A percentile compares a stretch with the other conserved stretches of the same genome.
phyloP scores from a whole-genome alignment of 768 basidiomycete species.

The Strobilomyces confusus region DNA sequence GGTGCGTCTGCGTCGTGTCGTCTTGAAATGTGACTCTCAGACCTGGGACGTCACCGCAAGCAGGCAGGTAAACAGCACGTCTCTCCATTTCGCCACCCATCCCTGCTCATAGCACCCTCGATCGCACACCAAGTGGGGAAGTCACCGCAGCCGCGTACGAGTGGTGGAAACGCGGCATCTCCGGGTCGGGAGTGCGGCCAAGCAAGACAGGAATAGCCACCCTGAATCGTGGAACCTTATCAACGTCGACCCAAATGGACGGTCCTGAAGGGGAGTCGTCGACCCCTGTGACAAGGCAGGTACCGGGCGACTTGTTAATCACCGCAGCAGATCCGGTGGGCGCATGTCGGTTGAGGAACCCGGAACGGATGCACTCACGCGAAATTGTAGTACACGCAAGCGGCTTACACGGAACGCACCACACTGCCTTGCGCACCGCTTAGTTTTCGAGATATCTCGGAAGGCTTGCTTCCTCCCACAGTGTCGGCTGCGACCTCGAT shows the following conservation, averaged over 20 bases:
- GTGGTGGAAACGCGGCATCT: conserved; percentile 49
- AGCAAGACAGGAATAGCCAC: conserved; percentile 3
- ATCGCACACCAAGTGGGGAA: conserved; percentile 48
- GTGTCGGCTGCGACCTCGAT: conserved; percentile 12
- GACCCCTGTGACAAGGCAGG: neutral
- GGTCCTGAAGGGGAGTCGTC: neutral
- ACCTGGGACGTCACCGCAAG: neutral
- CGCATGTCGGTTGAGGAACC: neutral
- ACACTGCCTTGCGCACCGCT: conserved; percentile 51
- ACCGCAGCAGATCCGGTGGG: conserved; percentile 28
- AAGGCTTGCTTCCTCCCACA: conserved; percentile 45
- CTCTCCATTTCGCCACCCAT: conserved; percentile 23
- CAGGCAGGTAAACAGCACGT: conserved; percentile 23
- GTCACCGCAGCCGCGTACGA: conserved; percentile 55
- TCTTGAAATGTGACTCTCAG: neutral
- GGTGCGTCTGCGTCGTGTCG: conserved; percentile 13
- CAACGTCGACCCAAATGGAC: neutral
- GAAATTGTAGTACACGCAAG: conserved; percentile 49
- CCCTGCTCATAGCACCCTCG: neutral
- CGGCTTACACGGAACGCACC: conserved; percentile 55
- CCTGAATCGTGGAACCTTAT: neutral
- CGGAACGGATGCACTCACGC: conserved; percentile 10
- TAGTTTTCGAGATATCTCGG: conserved; percentile 60
- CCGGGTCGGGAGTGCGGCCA: conserved; percentile 23
- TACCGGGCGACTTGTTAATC: conserved; percentile 18